phyloP scores from a whole-genome alignment of 345 rosid genomes.

The Eucalyptus paniculata region DNA sequence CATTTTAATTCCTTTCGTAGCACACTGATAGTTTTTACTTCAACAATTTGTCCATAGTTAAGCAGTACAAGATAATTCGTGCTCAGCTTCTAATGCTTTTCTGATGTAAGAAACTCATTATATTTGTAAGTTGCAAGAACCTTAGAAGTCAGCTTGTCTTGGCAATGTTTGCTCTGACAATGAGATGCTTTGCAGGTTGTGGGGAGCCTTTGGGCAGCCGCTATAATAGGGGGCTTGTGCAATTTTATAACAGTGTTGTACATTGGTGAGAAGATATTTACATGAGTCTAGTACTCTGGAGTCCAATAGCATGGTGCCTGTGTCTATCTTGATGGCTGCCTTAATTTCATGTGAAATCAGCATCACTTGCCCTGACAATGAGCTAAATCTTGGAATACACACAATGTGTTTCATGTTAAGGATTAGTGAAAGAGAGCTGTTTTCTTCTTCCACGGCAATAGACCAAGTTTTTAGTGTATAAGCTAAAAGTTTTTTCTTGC shows the following conservation, averaged over 20 bases:
- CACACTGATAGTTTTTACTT: neutral
- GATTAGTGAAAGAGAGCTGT: neutral
- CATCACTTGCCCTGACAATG: neutral
- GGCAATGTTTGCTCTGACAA: neutral
- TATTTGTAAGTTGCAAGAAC: neutral
- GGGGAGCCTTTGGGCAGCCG: conserved; percentile 57
- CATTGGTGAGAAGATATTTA: conserved; percentile 40
- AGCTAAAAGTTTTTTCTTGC: neutral
- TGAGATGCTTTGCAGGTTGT: conserved; percentile 30
- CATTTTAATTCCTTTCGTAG: neutral
- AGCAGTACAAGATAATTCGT: neutral
- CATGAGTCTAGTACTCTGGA: neutral
- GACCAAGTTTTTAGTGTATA: neutral
- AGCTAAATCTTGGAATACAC: neutral
- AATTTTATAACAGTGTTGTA: conserved; percentile 82
- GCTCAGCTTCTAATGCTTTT: neutral
- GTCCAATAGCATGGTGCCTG: neutral
- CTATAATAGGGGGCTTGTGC: conserved; percentile 95
- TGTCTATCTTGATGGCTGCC: neutral
- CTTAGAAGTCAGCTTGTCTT: neutral
- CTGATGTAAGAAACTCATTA: neutral
- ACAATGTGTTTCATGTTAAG: neutral
- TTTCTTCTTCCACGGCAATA: neutral
- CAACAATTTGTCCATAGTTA: neutral
- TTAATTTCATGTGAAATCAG: neutral